These are phyloP conservation scores for Scheffersomyces lignosus DNA, from an alignment of 805 yeast genomes.

Conservation along the genomic window DNA sequence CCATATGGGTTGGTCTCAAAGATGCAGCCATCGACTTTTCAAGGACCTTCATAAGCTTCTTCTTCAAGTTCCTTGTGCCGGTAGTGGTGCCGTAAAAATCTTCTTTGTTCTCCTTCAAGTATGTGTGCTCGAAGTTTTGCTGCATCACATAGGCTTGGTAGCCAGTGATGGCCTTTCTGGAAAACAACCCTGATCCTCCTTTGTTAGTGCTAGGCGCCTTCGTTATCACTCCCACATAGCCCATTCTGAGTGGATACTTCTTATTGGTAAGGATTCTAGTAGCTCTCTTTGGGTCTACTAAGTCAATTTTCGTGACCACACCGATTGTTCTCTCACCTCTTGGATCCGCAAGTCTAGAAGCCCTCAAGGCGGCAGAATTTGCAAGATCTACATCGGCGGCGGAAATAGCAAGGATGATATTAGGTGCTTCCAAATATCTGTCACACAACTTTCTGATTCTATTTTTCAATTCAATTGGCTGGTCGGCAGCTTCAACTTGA, in stretches of 20 bases:
- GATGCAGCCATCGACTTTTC: conserved; percentile 91
- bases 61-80: conserved; percentile 74
- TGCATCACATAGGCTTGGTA: conserved; percentile 66
- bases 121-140: conserved; percentile 56
- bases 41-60: conserved; percentile 79
- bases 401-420: conserved; percentile 91
- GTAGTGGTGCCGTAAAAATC: conserved; percentile 64
- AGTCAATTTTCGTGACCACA: conserved; percentile 89
- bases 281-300: conserved; percentile 78
- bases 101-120: conserved; percentile 62
- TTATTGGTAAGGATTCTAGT: conserved; percentile 66
- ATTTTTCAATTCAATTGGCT: conserved; percentile 78
- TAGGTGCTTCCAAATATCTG: conserved; percentile 84
- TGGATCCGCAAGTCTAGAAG: conserved; percentile 88
- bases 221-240: conserved; percentile 97
- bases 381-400: conserved; percentile 99
- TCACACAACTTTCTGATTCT: conserved; percentile 81
- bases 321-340: conserved; percentile 95
- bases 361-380: conserved; percentile 89
- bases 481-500: conserved; percentile 95
- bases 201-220: conserved; percentile 56
- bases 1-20: conserved; percentile 79
- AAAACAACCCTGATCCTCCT: conserved; percentile 39
- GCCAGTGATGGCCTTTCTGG: conserved; percentile 46
- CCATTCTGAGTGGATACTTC: conserved; percentile 91